These are phyloP conservation scores for Colletotrichum musicola DNA, from an alignment of 2,329 filamentous ascomycete species.

Conservation along the genomic window DNA sequence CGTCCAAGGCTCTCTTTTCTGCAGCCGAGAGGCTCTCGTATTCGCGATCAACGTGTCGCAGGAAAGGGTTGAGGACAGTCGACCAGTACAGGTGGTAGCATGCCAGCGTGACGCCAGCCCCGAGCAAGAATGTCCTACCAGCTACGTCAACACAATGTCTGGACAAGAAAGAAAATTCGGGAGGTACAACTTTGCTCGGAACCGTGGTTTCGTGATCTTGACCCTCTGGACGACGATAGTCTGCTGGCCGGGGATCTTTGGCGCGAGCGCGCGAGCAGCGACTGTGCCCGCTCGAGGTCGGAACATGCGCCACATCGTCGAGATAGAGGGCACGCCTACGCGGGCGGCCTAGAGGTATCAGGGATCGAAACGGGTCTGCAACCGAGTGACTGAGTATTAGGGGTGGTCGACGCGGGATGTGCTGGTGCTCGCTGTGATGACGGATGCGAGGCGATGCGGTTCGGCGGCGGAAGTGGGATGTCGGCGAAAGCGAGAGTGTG, in stretches of 20 bases:
- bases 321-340: constrained; percentile 22
- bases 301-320: constrained; percentile 37
- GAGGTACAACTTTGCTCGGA: constrained; percentile 28
- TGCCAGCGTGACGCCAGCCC: constrained; percentile 49
- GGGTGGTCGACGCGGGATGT: background rate
- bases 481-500: background rate
- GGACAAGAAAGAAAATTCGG: background rate
- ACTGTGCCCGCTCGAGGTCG: constrained; percentile 27
- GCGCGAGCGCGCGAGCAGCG: constrained; percentile 31
- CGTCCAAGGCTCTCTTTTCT: constrained; percentile 55
- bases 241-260: constrained; percentile 19
- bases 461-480: constrained; percentile 4
- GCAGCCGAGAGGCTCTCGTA: constrained; percentile 57
- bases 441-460: constrained; percentile 1
- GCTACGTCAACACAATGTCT: background rate
- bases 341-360: constrained; percentile 11
- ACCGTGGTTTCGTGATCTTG: constrained; percentile 21
- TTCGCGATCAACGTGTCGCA: constrained; percentile 56
- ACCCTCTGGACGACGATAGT: constrained; percentile 39
- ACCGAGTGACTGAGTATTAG: background rate
- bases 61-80: constrained; percentile 61
- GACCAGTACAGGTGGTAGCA: constrained; percentile 59
- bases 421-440: background rate
- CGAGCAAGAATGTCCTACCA: constrained; percentile 45
- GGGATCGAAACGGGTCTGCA: background rate